A percentile compares a stretch with the other conserved stretches of the same genome.
These are phyloP conservation scores for Phyllosticta citribraziliensis DNA, from an alignment of 2,329 filamentous ascomycete genomes.

Conservation along the genomic window DNA sequence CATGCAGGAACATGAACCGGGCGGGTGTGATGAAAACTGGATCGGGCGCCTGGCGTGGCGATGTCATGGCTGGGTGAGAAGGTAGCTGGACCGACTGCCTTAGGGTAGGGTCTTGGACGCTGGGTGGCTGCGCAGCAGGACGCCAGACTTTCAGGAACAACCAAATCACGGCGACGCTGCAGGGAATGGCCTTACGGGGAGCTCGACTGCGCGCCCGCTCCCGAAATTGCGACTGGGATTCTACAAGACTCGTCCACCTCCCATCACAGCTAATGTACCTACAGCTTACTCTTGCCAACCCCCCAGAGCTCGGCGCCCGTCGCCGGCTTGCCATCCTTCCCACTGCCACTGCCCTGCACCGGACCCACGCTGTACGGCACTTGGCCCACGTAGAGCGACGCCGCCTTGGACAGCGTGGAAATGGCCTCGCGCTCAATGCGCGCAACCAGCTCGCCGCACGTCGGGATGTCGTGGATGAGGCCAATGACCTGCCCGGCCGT, in stretches of 20 bases:
- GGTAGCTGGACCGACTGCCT: neutral
- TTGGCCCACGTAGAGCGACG: conserved; percentile 28
- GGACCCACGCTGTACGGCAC: conserved; percentile 15
- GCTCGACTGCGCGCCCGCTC: neutral
- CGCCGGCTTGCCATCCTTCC: conserved; percentile 12
- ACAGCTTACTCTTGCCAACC: conserved; percentile 35
- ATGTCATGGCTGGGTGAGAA: neutral
- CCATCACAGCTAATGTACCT: neutral
- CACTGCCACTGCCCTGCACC: conserved; percentile 4
- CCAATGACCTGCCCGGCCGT: conserved; percentile 90
- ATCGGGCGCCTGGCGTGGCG: neutral
- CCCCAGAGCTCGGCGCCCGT: conserved; percentile 29
- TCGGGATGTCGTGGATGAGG: conserved; percentile 43
- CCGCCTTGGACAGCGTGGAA: conserved; percentile 30
- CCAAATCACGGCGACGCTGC: neutral
- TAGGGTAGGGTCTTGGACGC: neutral
- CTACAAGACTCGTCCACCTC: neutral
- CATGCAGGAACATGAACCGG: neutral
- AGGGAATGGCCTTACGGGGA: neutral
- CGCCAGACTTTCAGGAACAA: neutral
- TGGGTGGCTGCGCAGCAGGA: neutral
- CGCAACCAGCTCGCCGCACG: conserved; percentile 35
- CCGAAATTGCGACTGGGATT: neutral
- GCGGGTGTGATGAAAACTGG: neutral
- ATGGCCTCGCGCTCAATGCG: conserved; percentile 39